Evolutionary conservation across 352 stramenopile genomes (phyloP), one percentile per base, ranked within the genome.

Genomic region (Phytophthora sp.): DNA sequence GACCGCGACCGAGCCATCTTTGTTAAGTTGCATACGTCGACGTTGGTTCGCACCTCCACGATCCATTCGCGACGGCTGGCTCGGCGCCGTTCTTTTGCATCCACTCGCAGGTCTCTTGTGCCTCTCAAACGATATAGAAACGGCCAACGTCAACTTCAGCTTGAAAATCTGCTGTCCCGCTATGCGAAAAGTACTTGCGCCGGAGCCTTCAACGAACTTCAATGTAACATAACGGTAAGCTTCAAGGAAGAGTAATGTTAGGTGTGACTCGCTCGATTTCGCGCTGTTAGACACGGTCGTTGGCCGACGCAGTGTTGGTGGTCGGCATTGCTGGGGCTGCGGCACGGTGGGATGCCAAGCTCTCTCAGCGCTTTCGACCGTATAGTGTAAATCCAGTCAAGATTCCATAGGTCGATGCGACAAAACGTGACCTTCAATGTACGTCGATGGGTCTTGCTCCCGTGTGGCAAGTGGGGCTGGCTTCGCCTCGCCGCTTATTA

Each of bases 11-110:
- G n/a, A 44, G 5, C 42, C 30, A 59, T 52, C 38, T 53, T 54
- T n/a, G n/a, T n/a, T 9, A 45, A 23, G 4, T 49, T 62, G 59
- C 60, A 57, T 62, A 57, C 60, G 58, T 58, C 27, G 57, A 66
- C 47, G 47, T n/a, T n/a, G n/a, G n/a, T n/a, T n/a, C n/a, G n/a
- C 42, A n/a, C n/a, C 24, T 11, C 16, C 26, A 64, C n/a, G n/a
- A n/a, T n/a, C n/a, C n/a, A n/a, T 42, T 30, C 21, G 26, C 44
- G 16, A 16, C 26, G 41, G n/a, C n/a, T n/a, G n/a, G n/a, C 13
- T 45, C 51, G 47, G n/a, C n/a, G n/a, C n/a, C 38, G 38, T 46
- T 13, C 33, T 54, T 21, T 4, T 20, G 31, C 56, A 39, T 9
- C 38, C 1, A 23, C 18, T n/a, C n/a, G n/a, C n/a, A n/a, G n/a